phyloP scores from a whole-genome alignment of 257 asterid genomes.

The Pogostemon cablin region DNA sequence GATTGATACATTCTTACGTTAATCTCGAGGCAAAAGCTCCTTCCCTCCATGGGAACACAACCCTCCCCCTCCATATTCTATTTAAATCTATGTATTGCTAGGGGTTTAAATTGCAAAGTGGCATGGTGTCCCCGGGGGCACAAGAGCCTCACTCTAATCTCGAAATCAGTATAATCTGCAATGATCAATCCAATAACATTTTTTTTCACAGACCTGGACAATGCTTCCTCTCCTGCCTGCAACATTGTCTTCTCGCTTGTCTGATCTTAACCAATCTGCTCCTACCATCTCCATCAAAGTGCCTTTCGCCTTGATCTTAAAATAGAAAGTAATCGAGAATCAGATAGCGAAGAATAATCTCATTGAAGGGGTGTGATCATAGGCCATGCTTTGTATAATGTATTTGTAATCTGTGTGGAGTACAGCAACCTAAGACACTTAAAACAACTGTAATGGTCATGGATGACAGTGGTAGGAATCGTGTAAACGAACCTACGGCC shows the following conservation, averaged over 20 bases:
- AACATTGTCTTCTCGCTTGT: slow-evolving; percentile 74
- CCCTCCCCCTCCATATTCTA: too few relatives aligned
- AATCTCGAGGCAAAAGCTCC: neutral
- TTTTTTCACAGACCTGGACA: slow-evolving; percentile 56
- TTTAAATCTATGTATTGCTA: too few relatives aligned
- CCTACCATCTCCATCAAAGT: slow-evolving; percentile 75
- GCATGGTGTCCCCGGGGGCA: too few relatives aligned
- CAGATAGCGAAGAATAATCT: slow-evolving; percentile 20
- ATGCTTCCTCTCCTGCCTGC: slow-evolving; percentile 70
- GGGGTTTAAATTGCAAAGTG: too few relatives aligned
- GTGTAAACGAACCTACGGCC: neutral
- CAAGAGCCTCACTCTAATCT: neutral
- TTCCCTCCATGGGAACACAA: too few relatives aligned
- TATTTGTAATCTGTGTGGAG: neutral
- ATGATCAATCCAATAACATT: neutral
- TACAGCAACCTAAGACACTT: too few relatives aligned
- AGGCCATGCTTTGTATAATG: neutral
- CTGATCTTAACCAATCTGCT: slow-evolving; percentile 85
- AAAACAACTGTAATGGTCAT: neutral
- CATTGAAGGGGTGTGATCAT: neutral
- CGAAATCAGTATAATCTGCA: neutral
- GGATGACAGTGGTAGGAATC: neutral
- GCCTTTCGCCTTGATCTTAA: slow-evolving; percentile 69
- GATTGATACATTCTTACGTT: neutral
- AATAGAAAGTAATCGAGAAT: slow-evolving; percentile 9